Conservation (phyloP, 257 asterid genomes). For the Solanum sitiens region DNA sequence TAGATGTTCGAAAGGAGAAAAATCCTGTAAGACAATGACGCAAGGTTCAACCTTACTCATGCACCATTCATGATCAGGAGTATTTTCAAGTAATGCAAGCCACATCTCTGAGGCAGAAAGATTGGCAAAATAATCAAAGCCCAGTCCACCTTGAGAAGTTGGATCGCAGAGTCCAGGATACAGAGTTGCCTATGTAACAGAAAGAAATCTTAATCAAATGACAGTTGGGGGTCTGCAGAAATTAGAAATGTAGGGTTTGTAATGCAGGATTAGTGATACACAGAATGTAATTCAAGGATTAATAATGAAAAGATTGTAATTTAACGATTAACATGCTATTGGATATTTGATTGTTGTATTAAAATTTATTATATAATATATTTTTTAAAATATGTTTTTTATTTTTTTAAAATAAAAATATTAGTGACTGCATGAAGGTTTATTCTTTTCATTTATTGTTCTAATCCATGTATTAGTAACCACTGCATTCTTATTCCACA, state of each 20-base stretch:
- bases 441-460: neutral
- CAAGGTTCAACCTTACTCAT: constrained; percentile 72
- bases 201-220: constrained; percentile 6
- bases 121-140: constrained; percentile 86
- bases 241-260: neutral
- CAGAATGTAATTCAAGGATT: neutral
- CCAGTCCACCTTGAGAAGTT: constrained; percentile 89
- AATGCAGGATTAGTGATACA: neutral
- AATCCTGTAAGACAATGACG: neutral
- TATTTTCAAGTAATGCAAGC: constrained; percentile 58
- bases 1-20: neutral
- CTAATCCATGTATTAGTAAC: neutral
- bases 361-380: neutral
- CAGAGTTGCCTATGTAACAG: constrained; percentile 56
- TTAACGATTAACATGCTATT: neutral
- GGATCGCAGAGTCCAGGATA: constrained; percentile 96
- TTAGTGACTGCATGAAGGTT: neutral
- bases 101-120: constrained; percentile 89
- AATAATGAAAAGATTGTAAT: neutral
- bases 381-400: neutral
- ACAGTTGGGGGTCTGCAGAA: neutral
- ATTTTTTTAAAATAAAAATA: neutral
- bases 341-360: neutral
- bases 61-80: constrained; percentile 87
- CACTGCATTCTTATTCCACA: neutral